A percentile compares a stretch with the other conserved stretches of the same genome.
Conservation (phyloP, 495 filamentous ascomycete species). For the Lindgomyces ingoldianus region DNA sequence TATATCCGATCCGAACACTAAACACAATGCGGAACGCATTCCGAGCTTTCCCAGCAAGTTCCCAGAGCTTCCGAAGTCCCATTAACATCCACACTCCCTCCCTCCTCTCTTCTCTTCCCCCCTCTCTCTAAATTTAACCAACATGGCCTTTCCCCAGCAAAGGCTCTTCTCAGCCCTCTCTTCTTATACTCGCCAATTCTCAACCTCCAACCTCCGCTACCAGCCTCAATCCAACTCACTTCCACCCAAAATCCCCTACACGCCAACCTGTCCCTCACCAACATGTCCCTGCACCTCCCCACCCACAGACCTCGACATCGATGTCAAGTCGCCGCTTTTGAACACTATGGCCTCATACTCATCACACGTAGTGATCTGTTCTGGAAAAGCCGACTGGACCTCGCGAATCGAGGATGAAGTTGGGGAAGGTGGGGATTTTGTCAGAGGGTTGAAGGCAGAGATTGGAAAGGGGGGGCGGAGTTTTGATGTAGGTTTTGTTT, state of each 20-base stretch:
- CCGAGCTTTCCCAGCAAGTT: neutral
- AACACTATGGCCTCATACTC: slow-evolving; percentile 77
- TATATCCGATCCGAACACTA: neutral
- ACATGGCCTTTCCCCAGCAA: neutral
- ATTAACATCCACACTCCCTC: neutral
- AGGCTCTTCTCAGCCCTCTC: neutral
- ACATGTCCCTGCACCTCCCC: slow-evolving; percentile 69
- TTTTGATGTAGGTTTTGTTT: slow-evolving; percentile 54
- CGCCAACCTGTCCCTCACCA: slow-evolving; percentile 63
- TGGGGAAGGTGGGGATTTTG: slow-evolving; percentile 60
- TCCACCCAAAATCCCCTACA: slow-evolving; percentile 11
- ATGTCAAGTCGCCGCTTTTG: slow-evolving; percentile 65
- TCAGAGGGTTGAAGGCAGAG: slow-evolving; percentile 67
- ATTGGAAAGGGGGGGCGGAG: slow-evolving; percentile 66
- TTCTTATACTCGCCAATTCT: neutral
- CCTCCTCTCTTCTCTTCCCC: neutral
- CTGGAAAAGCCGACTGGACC: slow-evolving; percentile 78
- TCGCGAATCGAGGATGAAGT: slow-evolving; percentile 66
- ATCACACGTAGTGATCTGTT: slow-evolving; percentile 80
- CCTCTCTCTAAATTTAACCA: neutral
- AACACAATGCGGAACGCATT: neutral
- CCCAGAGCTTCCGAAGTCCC: slow-evolving; percentile 9
- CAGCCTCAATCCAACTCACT: neutral
- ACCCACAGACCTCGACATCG: slow-evolving; percentile 73
- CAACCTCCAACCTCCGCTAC: neutral